Evolutionary conservation across 331 rosid species (phyloP).

Genomic region (Quercus lobata): DNA sequence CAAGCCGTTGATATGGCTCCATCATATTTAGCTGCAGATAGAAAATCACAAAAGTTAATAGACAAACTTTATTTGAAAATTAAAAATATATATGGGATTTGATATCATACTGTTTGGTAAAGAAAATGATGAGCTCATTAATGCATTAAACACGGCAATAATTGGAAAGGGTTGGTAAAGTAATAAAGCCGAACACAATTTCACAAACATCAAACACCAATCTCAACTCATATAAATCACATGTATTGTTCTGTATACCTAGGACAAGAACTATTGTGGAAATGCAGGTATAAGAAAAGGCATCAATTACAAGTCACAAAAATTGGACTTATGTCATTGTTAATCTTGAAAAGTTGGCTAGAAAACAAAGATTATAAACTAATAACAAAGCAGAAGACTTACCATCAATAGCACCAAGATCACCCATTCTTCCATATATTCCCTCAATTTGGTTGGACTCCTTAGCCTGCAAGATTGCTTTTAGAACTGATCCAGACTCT

Average conservation of each 20-base stretch:
- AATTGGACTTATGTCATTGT: background rate
- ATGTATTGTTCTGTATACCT: background rate
- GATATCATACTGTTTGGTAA: background rate
- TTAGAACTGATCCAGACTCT: conserved; percentile 80
- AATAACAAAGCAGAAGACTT: conserved; percentile 18
- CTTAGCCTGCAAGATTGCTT: conserved; percentile 76
- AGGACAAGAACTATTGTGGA: background rate
- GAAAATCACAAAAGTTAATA: conserved; percentile 16
- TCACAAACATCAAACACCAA: background rate
- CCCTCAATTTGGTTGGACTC: conserved; percentile 69
- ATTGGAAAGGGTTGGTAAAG: background rate
- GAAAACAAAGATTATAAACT: background rate
- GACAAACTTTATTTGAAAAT: background rate
- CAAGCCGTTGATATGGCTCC: conserved; percentile 94
- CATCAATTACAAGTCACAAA: background rate
- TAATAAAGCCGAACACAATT: background rate
- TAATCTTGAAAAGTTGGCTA: background rate
- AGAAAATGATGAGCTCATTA: background rate
- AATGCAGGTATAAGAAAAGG: background rate
- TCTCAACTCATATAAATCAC: background rate
- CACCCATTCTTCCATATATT: conserved; percentile 97
- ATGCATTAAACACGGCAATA: background rate
- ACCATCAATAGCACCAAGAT: conserved; percentile 96
- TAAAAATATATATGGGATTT: background rate
- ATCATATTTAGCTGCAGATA: conserved; percentile 79